These are phyloP conservation scores for Colletotrichum musicola DNA, from an alignment of 2,329 filamentous ascomycete genomes.

Conservation along the genomic window DNA sequence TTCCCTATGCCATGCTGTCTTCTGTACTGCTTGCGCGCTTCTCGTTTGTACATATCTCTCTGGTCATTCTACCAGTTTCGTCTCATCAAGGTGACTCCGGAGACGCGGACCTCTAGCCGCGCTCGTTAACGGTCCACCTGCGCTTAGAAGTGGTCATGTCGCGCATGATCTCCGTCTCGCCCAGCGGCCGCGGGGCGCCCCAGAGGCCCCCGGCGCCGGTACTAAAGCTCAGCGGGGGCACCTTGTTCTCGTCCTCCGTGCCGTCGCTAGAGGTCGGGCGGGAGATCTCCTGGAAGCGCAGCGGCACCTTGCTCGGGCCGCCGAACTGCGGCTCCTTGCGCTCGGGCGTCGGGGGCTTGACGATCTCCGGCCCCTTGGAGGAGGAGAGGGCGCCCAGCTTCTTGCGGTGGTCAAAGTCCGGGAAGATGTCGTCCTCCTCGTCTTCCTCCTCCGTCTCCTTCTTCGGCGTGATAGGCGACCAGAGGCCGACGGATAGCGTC, in stretches of 20 bases:
- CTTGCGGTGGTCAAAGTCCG: conserved; percentile 63
- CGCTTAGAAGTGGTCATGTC: conserved; percentile 63
- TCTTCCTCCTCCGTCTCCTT: conserved; percentile 59
- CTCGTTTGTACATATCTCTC: background rate
- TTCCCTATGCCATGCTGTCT: background rate
- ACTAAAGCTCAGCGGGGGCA: conserved; percentile 52
- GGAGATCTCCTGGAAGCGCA: conserved; percentile 38
- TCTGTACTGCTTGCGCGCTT: conserved; percentile 2
- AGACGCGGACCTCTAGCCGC: conserved; percentile 26
- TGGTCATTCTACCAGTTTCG: background rate
- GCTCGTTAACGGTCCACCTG: conserved; percentile 69
- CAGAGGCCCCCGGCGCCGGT: conserved; percentile 57
- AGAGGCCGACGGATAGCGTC: conserved; percentile 60
- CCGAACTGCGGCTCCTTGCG: conserved; percentile 40
- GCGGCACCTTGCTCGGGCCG: conserved; percentile 33
- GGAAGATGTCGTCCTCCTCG: conserved; percentile 63
- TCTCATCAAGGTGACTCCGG: background rate
- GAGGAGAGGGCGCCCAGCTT: conserved; percentile 40
- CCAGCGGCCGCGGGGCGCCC: conserved; percentile 58
- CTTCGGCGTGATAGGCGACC: conserved; percentile 55
- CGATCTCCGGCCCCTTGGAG: conserved; percentile 23
- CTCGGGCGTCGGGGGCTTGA: conserved; percentile 39
- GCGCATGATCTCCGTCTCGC: conserved; percentile 58
- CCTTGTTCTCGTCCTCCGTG: conserved; percentile 48
- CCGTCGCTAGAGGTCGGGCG: conserved; percentile 39